phyloP scores from a whole-genome alignment of 768 basidiomycete species.

The Holtermanniella nyarrowii region DNA sequence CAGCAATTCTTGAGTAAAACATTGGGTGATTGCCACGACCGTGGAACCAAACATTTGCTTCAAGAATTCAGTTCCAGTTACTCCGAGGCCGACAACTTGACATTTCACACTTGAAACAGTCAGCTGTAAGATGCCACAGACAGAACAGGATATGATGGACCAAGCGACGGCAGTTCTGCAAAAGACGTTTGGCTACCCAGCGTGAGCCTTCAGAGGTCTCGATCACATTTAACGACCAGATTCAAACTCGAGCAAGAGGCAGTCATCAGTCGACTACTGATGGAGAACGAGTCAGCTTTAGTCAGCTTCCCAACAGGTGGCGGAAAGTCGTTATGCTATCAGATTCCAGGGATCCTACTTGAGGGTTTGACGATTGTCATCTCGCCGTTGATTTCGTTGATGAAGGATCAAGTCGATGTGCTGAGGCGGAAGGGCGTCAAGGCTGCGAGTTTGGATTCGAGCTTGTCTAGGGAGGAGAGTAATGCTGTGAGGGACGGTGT shows the following conservation, averaged over 20 bases:
- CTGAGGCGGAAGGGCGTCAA: conserved; percentile 57
- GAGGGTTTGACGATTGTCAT: conserved; percentile 75
- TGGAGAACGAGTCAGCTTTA: neutral
- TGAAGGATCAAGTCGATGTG: conserved; percentile 73
- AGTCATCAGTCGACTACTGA: neutral
- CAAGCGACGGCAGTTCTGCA: neutral
- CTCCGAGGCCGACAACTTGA: too few relatives aligned
- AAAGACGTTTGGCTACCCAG: neutral
- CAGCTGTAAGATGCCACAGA: too few relatives aligned
- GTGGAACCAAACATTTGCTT: neutral
- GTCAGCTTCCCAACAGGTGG: conserved; percentile 50
- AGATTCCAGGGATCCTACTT: conserved; percentile 46
- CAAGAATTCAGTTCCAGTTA: too few relatives aligned
- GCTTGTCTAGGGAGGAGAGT: conserved; percentile 36
- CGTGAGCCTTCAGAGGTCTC: neutral
- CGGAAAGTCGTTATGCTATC: conserved; percentile 86
- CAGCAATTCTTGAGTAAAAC: too few relatives aligned
- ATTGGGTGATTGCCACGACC: too few relatives aligned
- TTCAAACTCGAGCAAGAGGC: neutral
- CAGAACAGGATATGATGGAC: neutral
- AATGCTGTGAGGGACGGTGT: conserved; percentile 42
- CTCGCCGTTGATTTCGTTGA: conserved; percentile 76
- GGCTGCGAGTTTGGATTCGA: conserved; percentile 46
- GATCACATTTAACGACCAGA: neutral
- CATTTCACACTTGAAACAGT: too few relatives aligned